These are phyloP conservation scores for Calocera viscosa DNA, from an alignment of 768 basidiomycete genomes.

Conservation along the genomic window DNA sequence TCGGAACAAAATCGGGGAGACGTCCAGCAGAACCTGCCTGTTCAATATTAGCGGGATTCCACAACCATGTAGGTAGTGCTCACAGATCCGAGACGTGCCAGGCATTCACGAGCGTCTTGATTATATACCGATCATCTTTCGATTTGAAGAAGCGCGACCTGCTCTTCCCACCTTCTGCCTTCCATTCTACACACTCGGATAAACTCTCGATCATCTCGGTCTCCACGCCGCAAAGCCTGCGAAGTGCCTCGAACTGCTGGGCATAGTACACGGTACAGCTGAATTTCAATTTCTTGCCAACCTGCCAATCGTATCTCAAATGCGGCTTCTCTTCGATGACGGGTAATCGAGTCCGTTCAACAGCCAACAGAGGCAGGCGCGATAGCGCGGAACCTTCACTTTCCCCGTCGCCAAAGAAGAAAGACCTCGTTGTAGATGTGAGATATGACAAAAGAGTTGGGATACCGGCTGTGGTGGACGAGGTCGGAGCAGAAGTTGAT, in stretches of 20 bases:
- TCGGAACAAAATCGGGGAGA: constrained; percentile 65
- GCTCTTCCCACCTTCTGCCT: constrained; percentile 65
- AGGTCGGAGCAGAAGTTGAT: neutral
- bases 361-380: neutral
- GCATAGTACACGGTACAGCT: constrained; percentile 77
- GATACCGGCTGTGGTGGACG: neutral
- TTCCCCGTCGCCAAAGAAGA: neutral
- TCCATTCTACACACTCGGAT: constrained; percentile 49
- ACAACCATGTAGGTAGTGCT: neutral
- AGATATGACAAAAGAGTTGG: neutral
- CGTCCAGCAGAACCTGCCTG: constrained; percentile 55
- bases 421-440: neutral
- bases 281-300: constrained; percentile 61
- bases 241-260: constrained; percentile 58
- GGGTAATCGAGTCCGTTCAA: constrained; percentile 15
- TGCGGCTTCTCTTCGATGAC: constrained; percentile 61
- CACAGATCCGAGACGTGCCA: neutral
- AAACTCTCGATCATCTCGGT: constrained; percentile 49
- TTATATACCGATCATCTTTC: constrained; percentile 59
- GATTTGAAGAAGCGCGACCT: constrained; percentile 74
- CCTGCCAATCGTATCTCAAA: constrained; percentile 69
- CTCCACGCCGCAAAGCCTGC: constrained; percentile 56
- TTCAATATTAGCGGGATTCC: neutral
- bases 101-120: constrained; percentile 52
- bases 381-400: neutral